phyloP scores from a whole-genome alignment of 2,329 filamentous ascomycete genomes.

The Diplodia seriata region DNA sequence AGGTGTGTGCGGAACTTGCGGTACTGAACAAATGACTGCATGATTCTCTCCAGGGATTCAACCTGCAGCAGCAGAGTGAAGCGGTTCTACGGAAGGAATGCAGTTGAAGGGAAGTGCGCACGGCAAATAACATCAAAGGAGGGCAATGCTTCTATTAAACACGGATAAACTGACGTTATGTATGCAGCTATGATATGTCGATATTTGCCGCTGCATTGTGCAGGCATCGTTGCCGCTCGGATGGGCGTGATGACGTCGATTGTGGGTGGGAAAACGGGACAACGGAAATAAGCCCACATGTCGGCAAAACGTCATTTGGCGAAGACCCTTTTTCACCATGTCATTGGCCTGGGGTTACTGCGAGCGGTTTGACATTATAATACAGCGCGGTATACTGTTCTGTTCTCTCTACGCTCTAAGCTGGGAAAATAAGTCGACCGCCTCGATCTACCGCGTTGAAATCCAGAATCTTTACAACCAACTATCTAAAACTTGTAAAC shows the following conservation, averaged over 20 bases:
- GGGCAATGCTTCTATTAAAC: not conserved
- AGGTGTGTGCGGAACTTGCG: slow-evolving; percentile 36
- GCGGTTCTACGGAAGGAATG: not conserved
- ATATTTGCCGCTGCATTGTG: not conserved
- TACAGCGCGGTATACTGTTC: not conserved
- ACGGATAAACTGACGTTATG: not conserved
- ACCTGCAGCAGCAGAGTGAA: not conserved
- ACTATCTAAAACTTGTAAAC: slow-evolving; percentile 87
- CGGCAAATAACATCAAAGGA: not conserved
- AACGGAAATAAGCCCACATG: not conserved
- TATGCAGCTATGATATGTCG: not conserved
- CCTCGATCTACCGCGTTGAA: not conserved
- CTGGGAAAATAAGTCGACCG: not conserved
- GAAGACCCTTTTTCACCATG: not conserved
- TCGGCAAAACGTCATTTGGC: not conserved
- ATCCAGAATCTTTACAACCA: not conserved
- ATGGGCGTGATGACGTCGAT: slow-evolving; percentile 15
- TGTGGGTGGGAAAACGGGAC: not conserved
- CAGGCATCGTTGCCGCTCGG: too few relatives aligned
- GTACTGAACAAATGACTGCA: slow-evolving; percentile 42
- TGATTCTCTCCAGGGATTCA: slow-evolving; percentile 20
- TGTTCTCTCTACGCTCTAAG: slow-evolving; percentile 28
- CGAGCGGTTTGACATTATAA: slow-evolving; percentile 1
- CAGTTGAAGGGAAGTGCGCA: not conserved
- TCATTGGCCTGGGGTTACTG: not conserved